Percentiles rank a stretch among this genome's conserved stretches.
These are phyloP conservation scores for Pythium grandisporangium DNA, from an alignment of 352 stramenopile species.

Conservation along the genomic window DNA sequence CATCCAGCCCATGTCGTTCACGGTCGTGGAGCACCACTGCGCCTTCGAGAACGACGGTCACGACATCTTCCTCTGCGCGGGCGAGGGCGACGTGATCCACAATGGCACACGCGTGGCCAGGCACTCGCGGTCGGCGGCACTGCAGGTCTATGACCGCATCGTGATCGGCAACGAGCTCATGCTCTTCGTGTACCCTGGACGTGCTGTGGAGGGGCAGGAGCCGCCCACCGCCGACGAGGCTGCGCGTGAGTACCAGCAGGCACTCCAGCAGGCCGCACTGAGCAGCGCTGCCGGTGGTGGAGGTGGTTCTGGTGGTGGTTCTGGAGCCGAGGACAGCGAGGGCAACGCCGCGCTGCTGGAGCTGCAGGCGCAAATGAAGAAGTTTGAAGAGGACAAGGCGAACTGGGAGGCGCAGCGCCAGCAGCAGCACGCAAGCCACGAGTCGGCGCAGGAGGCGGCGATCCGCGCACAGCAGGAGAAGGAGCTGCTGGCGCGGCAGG, in stretches of 20 bases:
- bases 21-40: slow-evolving; percentile 86
- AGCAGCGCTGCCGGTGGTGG: no score
- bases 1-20: slow-evolving; percentile 89
- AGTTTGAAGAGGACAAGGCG: slow-evolving; percentile 84
- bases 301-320: no score
- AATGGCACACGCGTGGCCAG: slow-evolving; percentile 76
- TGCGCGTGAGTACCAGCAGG: slow-evolving; percentile 83
- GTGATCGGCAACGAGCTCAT: slow-evolving; percentile 85
- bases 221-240: slow-evolving; percentile 76
- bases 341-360: slow-evolving; percentile 39
- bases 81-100: slow-evolving; percentile 78
- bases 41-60: slow-evolving; percentile 42
- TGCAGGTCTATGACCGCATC: slow-evolving; percentile 63
- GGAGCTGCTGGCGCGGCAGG: slow-evolving; percentile 57
- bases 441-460: slow-evolving; percentile 19
- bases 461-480: slow-evolving; percentile 43
- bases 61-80: slow-evolving; percentile 46
- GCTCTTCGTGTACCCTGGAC: slow-evolving; percentile 65
- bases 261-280: slow-evolving; percentile 29
- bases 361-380: slow-evolving; percentile 85
- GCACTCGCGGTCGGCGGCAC: slow-evolving; percentile 15
- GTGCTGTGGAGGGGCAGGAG: slow-evolving; percentile 25
- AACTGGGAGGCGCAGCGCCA: slow-evolving; percentile 80
- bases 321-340: no score
- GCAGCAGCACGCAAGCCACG: slow-evolving; percentile 3